These are phyloP conservation scores for Hysterangium stoloniferum DNA, from an alignment of 768 basidiomycete species.

Conservation along the genomic window DNA sequence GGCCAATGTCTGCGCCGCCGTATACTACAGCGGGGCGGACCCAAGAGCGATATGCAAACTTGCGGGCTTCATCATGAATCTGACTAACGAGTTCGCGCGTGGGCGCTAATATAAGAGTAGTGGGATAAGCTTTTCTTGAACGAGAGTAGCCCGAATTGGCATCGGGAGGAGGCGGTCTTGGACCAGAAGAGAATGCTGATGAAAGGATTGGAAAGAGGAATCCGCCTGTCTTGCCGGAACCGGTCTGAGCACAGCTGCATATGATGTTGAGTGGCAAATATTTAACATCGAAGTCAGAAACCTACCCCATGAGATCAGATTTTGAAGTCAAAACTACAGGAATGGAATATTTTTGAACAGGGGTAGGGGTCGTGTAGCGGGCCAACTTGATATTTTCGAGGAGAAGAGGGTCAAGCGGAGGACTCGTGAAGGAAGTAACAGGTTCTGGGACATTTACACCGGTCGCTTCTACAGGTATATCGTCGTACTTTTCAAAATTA, in stretches of 20 bases:
- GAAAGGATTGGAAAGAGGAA: conserved; percentile 99
- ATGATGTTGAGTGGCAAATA: conserved; percentile 5
- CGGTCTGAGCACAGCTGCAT: conserved; percentile 64
- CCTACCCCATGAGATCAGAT: conserved; percentile 78
- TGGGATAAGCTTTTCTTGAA: conserved; percentile 87
- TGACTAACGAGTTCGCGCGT: conserved; percentile 98
- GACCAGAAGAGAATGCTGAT: conserved; percentile 80
- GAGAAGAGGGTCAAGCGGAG: conserved; percentile 87
- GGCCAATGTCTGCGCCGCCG: conserved; percentile 96
- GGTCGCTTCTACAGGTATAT: conserved; percentile 98
- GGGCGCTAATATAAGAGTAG: conserved; percentile 94
- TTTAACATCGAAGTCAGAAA: conserved; percentile 12
- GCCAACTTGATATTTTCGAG: conserved; percentile 92
- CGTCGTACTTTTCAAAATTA: conserved; percentile 99
- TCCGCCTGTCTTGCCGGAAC: conserved; percentile 98
- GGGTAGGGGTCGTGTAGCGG: conserved; percentile 92
- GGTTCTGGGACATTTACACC: conserved; percentile 97
- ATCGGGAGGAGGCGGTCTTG: conserved; percentile 58
- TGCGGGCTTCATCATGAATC: conserved; percentile 98
- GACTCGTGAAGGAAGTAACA: conserved; percentile 74
- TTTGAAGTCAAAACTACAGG: conserved; percentile 79
- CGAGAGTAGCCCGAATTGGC: conserved; percentile 47
- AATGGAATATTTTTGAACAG: conserved; percentile 99
- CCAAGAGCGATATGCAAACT: conserved; percentile 99
- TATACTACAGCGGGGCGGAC: conserved; percentile 98